Percentiles rank a stretch among this genome's conserved stretches.
Evolutionary conservation across 345 rosid species (phyloP).

Genomic region (Euphorbia tirucalli): DNA sequence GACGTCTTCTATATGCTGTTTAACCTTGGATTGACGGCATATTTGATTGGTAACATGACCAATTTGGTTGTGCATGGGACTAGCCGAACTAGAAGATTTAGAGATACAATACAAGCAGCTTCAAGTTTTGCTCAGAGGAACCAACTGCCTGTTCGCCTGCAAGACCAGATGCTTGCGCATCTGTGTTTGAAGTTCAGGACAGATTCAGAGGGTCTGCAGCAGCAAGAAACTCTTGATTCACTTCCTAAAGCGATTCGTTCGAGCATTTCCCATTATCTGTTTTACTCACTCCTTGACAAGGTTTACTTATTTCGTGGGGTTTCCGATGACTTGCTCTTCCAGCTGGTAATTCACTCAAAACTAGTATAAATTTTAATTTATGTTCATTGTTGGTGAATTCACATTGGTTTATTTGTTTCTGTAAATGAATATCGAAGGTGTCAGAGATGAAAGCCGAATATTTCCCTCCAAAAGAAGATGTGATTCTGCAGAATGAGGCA

Average conservation of each 20-base stretch:
- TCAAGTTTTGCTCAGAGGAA: constrained; percentile 36
- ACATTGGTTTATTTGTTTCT: constrained; percentile 6
- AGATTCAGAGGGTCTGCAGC: constrained; percentile 35
- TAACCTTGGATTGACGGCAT: constrained; percentile 86
- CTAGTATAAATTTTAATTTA: neutral
- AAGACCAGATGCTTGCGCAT: constrained; percentile 36
- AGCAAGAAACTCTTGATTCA: constrained; percentile 35
- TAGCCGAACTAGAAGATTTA: constrained; percentile 80
- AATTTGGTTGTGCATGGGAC: constrained; percentile 96
- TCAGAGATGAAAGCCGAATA: constrained; percentile 41
- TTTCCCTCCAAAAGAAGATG: constrained; percentile 34
- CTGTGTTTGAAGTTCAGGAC: constrained; percentile 35
- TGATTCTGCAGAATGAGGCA: constrained; percentile 36
- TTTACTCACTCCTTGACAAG: constrained; percentile 28
- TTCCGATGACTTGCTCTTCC: constrained; percentile 30
- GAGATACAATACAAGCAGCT: constrained; percentile 36
- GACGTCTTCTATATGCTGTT: constrained; percentile 90
- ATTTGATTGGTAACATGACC: constrained; percentile 97
- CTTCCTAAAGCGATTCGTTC: constrained; percentile 39
- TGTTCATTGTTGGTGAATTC: neutral
- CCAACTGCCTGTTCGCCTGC: constrained; percentile 27
- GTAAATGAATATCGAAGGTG: constrained; percentile 19
- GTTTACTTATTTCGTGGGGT: constrained; percentile 32
- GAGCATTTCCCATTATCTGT: constrained; percentile 34
- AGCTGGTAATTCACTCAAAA: constrained; percentile 21